Percentiles rank a stretch among this genome's conserved stretches.
phyloP scores from a whole-genome alignment of 2,329 filamentous ascomycete genomes.

The Phialophora verrucosa region DNA sequence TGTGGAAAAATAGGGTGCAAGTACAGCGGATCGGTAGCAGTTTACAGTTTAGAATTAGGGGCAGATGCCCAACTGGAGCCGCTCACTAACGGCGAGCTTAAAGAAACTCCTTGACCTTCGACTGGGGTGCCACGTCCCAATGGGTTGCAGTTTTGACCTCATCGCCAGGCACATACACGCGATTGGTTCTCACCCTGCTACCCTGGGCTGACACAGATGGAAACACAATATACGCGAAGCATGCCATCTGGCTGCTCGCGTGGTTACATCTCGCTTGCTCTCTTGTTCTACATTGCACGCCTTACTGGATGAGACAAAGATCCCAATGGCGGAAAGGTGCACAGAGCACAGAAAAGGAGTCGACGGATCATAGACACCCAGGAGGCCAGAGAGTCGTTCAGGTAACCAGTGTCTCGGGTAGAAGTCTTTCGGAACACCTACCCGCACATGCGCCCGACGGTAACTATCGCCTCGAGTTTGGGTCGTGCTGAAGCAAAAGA shows the following conservation, averaged over 20 bases:
- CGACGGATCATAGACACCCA: not conserved
- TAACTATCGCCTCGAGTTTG: not conserved
- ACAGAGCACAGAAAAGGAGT: not conserved
- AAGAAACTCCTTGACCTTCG: slow-evolving; percentile 17
- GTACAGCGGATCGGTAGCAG: slow-evolving; percentile 12
- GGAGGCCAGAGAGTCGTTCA: not conserved
- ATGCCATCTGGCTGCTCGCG: slow-evolving; percentile 15
- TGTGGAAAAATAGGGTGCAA: slow-evolving; percentile 21
- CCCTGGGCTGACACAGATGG: slow-evolving; percentile 22
- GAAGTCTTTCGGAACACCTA: slow-evolving; percentile 1
- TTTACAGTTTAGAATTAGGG: slow-evolving; percentile 20
- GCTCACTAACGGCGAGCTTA: slow-evolving; percentile 23
- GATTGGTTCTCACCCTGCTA: slow-evolving; percentile 35
- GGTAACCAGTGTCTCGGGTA: slow-evolving; percentile 20
- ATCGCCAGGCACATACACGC: slow-evolving; percentile 26
- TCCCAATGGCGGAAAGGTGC: not conserved
- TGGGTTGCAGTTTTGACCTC: slow-evolving; percentile 1
- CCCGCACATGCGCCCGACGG: slow-evolving; percentile 1
- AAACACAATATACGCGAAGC: slow-evolving; percentile 6
- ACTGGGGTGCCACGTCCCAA: slow-evolving; percentile 12
- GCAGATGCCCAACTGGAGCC: slow-evolving; percentile 21
- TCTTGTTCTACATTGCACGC: slow-evolving; percentile 7
- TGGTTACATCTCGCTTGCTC: slow-evolving; percentile 20
- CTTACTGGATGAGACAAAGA: slow-evolving; percentile 5
- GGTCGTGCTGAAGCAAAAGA: not conserved